Evolutionary conservation across 257 asterid genomes (phyloP).

Genomic region (Solanum gandarillasii): DNA sequence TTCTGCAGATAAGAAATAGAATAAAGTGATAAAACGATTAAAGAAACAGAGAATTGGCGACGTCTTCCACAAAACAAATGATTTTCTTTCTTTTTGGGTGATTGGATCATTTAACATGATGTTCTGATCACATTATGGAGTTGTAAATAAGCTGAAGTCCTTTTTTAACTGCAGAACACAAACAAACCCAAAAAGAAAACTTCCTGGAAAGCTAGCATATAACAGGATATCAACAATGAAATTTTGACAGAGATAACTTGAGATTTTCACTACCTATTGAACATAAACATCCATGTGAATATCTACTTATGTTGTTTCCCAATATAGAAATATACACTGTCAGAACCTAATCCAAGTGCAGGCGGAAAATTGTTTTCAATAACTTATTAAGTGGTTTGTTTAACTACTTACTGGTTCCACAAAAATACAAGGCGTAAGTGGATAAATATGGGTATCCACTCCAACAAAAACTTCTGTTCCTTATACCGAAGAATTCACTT

Average conservation of each 20-base stretch:
- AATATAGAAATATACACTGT: background rate
- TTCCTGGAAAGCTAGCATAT: background rate
- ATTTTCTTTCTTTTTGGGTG: background rate
- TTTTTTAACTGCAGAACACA: background rate
- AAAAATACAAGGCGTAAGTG: background rate
- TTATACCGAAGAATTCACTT: background rate
- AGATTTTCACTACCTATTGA: background rate
- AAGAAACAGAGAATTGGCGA: background rate
- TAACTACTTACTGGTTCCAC: background rate
- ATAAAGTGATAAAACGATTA: background rate
- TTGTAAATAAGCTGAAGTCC: background rate
- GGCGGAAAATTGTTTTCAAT: background rate
- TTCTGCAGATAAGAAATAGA: conserved; percentile 39
- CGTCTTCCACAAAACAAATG: background rate
- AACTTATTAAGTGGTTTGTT: background rate
- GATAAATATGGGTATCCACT: background rate
- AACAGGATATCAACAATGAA: background rate
- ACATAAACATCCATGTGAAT: background rate
- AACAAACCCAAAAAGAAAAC: background rate
- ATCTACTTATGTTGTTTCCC: background rate
- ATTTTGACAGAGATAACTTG: background rate
- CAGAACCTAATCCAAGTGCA: background rate
- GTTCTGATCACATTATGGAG: background rate
- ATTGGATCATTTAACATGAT: background rate
- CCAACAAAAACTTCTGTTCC: background rate